Evolutionary conservation across 805 yeast genomes (phyloP).

Genomic region (Jamesozyma jinghongensis): DNA sequence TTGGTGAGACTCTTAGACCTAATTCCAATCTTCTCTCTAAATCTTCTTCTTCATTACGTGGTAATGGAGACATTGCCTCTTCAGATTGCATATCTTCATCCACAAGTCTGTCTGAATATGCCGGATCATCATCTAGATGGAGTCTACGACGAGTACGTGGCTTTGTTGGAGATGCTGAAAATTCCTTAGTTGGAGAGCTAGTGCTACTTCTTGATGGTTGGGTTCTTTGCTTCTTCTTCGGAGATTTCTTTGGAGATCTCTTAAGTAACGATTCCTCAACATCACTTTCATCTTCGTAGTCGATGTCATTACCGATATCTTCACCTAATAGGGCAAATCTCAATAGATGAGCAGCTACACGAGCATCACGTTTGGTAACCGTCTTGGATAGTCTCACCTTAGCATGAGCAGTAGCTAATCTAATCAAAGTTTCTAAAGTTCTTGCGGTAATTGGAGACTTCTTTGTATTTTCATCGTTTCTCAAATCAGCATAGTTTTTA

Average conservation of each 20-base stretch:
- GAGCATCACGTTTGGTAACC: slow-evolving; percentile 70
- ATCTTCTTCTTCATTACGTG: slow-evolving; percentile 27
- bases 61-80: slow-evolving; percentile 21
- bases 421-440: slow-evolving; percentile 90
- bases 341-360: slow-evolving; percentile 74
- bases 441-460: slow-evolving; percentile 98
- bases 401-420: slow-evolving; percentile 94
- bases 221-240: slow-evolving; percentile 26
- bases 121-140: slow-evolving; percentile 5
- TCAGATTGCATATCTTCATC: slow-evolving; percentile 16
- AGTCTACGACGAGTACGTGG: slow-evolving; percentile 15
- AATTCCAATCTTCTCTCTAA: slow-evolving; percentile 20
- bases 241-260: slow-evolving; percentile 28
- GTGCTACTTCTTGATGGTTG: slow-evolving; percentile 7
- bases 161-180: slow-evolving; percentile 10
- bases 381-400: slow-evolving; percentile 78
- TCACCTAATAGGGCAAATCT: slow-evolving; percentile 67
- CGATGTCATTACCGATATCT: slow-evolving; percentile 23
- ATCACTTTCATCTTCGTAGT: slow-evolving; percentile 16
- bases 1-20: slow-evolving; percentile 27
- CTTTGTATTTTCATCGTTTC: slow-evolving; percentile 72
- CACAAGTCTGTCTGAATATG: slow-evolving; percentile 23
- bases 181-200: slow-evolving; percentile 15
- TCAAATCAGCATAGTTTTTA: slow-evolving; percentile 63
- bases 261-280: slow-evolving; percentile 10